phyloP scores from a whole-genome alignment of 1,139 yeast genomes.

The Lodderomyces elongisporus region DNA sequence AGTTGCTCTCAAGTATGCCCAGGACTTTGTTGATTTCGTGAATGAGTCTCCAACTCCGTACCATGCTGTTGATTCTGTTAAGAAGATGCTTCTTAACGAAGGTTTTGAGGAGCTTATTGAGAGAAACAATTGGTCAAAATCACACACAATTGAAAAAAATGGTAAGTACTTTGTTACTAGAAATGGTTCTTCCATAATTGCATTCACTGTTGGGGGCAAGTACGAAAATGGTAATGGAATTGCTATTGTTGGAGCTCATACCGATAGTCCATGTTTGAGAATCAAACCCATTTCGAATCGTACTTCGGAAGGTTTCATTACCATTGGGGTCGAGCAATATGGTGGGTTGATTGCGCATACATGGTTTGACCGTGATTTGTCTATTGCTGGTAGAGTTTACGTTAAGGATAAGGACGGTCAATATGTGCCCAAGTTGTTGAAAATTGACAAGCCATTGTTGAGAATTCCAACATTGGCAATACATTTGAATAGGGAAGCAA shows the following conservation, averaged over 20 bases:
- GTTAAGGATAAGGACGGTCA: slow-evolving; percentile 47
- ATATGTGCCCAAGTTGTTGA: slow-evolving; percentile 63
- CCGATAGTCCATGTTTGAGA: slow-evolving; percentile 90
- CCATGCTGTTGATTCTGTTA: slow-evolving; percentile 76
- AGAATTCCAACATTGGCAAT: slow-evolving; percentile 95
- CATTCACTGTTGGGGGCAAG: slow-evolving; percentile 73
- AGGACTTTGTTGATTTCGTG: slow-evolving; percentile 69
- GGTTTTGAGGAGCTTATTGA: slow-evolving; percentile 76
- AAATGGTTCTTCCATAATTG: slow-evolving; percentile 83
- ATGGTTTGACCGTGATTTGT: slow-evolving; percentile 91
- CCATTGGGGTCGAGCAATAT: slow-evolving; percentile 89
- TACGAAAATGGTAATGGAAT: slow-evolving; percentile 81
- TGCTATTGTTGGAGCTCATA: slow-evolving; percentile 89
- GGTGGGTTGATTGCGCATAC: slow-evolving; percentile 95
- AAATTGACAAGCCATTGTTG: slow-evolving; percentile 76
- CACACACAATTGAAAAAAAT: slow-evolving; percentile 37
- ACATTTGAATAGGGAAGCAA: slow-evolving; percentile 76
- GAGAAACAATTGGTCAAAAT: slow-evolving; percentile 56
- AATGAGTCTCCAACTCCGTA: slow-evolving; percentile 91
- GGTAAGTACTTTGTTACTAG: slow-evolving; percentile 78
- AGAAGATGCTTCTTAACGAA: slow-evolving; percentile 45
- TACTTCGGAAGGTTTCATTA: slow-evolving; percentile 70
- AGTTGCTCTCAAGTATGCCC: slow-evolving; percentile 30
- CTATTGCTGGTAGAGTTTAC: slow-evolving; percentile 88
- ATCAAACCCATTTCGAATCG: slow-evolving; percentile 86